These are phyloP conservation scores for Melastoma candidum DNA, from an alignment of 441 rosid genomes.

Conservation along the genomic window DNA sequence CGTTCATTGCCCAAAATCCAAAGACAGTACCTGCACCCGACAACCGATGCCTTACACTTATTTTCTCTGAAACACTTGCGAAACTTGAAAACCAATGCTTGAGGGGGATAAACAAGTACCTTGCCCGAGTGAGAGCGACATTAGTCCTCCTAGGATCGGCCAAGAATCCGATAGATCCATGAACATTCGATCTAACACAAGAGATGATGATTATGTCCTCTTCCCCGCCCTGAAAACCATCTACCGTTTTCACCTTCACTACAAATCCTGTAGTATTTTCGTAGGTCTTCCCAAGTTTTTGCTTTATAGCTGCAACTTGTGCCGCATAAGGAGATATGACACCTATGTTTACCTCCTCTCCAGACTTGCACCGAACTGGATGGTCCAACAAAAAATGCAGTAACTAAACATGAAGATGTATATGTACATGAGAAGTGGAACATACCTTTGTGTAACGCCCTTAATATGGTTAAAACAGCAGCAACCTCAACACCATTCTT, in stretches of 20 bases:
- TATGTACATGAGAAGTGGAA: not conserved
- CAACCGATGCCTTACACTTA: not conserved
- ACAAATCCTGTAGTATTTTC: conserved; percentile 14
- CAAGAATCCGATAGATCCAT: conserved; percentile 20
- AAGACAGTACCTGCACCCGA: conserved; percentile 22
- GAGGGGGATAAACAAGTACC: conserved; percentile 12
- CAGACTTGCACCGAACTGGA: conserved; percentile 21
- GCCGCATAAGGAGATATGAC: conserved; percentile 31
- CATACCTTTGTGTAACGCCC: conserved; percentile 34
- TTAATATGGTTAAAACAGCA: conserved; percentile 25
- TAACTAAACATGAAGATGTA: not conserved
- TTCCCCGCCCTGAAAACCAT: conserved; percentile 36
- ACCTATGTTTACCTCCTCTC: conserved; percentile 23
- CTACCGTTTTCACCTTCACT: conserved; percentile 25
- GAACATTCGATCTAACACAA: conserved; percentile 22
- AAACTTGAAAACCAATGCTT: not conserved
- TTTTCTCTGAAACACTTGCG: not conserved
- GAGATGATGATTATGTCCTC: conserved; percentile 30
- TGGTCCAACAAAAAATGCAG: not conserved
- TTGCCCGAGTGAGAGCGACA: conserved; percentile 31
- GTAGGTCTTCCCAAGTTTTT: conserved; percentile 19
- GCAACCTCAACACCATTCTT: conserved; percentile 46
- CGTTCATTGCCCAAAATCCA: conserved; percentile 29
- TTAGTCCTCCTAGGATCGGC: conserved; percentile 21
- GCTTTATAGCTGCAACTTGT: conserved; percentile 24